Percentiles rank a stretch among this genome's conserved stretches.
Evolutionary conservation across 2,329 filamentous ascomycete species (phyloP).

Genomic region (Hortaea werneckii): DNA sequence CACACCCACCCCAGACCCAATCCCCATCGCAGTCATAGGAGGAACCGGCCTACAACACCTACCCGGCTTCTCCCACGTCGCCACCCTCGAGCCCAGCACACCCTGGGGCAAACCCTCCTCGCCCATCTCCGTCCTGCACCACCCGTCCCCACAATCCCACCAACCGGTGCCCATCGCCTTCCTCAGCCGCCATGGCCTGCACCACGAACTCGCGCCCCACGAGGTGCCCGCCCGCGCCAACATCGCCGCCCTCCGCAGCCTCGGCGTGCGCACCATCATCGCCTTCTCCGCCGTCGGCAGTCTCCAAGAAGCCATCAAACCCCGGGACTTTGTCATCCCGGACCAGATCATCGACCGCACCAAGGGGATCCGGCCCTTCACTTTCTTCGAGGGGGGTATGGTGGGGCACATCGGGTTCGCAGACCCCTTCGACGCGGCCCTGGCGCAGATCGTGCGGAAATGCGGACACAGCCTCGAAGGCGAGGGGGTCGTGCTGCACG

Average conservation of each 20-base stretch:
- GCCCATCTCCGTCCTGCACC: conserved; percentile 77
- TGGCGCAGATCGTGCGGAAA: conserved; percentile 65
- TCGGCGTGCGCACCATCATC: conserved; percentile 84
- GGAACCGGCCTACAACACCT: conserved; percentile 87
- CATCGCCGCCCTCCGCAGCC: conserved; percentile 85
- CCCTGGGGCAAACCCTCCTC: conserved; percentile 79
- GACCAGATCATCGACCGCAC: conserved; percentile 97
- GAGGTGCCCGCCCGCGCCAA: conserved; percentile 94
- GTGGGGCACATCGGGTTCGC: conserved; percentile 93
- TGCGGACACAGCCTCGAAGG: conserved; percentile 72
- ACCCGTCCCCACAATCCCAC: conserved; percentile 60
- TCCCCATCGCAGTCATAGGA: conserved; percentile 43
- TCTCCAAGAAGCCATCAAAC: conserved; percentile 83
- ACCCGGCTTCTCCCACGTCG: conserved; percentile 75
- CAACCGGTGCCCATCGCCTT: conserved; percentile 65
- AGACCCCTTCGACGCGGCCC: conserved; percentile 77
- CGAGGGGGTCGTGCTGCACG: conserved; percentile 75
- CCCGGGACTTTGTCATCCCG: conserved; percentile 91
- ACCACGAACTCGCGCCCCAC: conserved; percentile 86
- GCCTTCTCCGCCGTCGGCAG: conserved; percentile 93
- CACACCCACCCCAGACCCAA: conserved; percentile 28
- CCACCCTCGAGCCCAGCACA: conserved; percentile 63
- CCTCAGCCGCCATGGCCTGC: conserved; percentile 77
- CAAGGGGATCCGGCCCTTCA: conserved; percentile 87
- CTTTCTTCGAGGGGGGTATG: conserved; percentile 86